phyloP scores from a whole-genome alignment of 2,329 filamentous ascomycete species.

The Xylariaceae sp. region DNA sequence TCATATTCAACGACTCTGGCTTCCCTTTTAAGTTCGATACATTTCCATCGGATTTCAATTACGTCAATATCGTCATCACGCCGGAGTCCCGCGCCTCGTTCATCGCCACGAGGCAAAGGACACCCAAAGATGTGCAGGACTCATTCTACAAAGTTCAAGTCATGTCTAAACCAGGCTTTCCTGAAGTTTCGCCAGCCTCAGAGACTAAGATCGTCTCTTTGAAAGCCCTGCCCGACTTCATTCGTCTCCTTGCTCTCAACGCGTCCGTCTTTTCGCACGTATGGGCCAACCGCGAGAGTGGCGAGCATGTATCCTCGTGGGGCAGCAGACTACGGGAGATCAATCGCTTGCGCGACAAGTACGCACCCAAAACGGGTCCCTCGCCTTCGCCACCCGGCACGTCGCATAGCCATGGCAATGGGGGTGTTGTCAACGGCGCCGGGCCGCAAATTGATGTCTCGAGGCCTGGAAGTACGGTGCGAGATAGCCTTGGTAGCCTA shows the following conservation, averaged over 20 bases:
- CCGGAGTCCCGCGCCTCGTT: constrained; percentile 79
- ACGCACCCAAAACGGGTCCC: constrained; percentile 41
- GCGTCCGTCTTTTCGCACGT: constrained; percentile 90
- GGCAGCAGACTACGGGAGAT: constrained; percentile 82
- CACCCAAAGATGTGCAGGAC: constrained; percentile 35
- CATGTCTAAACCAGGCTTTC: constrained; percentile 83
- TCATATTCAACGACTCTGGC: constrained; percentile 97
- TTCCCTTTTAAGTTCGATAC: constrained; percentile 83
- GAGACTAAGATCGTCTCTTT: constrained; percentile 86
- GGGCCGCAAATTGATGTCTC: constrained; percentile 31
- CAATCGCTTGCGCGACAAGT: constrained; percentile 70
- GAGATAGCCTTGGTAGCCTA: constrained; percentile 59
- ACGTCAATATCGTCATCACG: constrained; percentile 92
- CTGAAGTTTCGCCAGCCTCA: constrained; percentile 84
- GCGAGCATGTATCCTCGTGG: constrained; percentile 87
- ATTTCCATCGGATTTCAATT: constrained; percentile 93
- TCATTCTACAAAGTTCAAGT: constrained; percentile 86
- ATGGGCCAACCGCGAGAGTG: constrained; percentile 74
- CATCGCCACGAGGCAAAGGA: constrained; percentile 49
- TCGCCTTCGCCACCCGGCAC: constrained; percentile 30
- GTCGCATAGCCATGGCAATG: constrained; percentile 30
- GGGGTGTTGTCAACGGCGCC: constrained; percentile 28
- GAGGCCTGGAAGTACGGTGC: constrained; percentile 46
- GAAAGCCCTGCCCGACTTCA: constrained; percentile 76
- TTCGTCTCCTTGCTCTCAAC: constrained; percentile 85